phyloP scores from a whole-genome alignment of 257 asterid genomes.

The Galeopsis tetrahit region DNA sequence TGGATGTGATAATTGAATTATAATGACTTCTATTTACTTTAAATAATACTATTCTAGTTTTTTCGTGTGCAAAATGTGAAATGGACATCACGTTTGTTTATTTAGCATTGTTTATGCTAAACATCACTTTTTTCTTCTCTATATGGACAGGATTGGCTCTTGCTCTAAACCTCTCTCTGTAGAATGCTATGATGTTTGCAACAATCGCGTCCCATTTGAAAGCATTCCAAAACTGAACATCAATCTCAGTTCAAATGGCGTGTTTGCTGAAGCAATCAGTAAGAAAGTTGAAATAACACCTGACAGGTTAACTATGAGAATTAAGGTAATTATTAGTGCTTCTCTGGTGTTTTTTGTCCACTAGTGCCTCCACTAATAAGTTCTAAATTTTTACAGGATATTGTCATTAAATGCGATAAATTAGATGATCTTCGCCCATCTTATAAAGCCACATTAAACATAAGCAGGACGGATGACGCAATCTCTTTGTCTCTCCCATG shows the following conservation, averaged over 20 bases:
- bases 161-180: constrained; percentile 40
- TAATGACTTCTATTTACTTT: background rate
- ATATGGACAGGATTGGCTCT: constrained; percentile 56
- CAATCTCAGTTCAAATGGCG: constrained; percentile 34
- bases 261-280: constrained; percentile 33
- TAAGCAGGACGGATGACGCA: constrained; percentile 43
- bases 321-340: constrained; percentile 47
- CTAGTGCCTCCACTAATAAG: constrained; percentile 26
- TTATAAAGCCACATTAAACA: constrained; percentile 46
- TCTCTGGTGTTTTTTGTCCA: constrained; percentile 11
- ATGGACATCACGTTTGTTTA: background rate
- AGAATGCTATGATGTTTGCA: constrained; percentile 55
- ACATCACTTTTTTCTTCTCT: background rate
- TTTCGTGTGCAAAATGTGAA: background rate
- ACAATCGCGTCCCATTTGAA: constrained; percentile 45
- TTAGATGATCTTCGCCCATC: constrained; percentile 58
- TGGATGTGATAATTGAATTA: background rate
- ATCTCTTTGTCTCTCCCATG: constrained; percentile 44
- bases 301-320: constrained; percentile 37
- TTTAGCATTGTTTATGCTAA: background rate
- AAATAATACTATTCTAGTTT: background rate
- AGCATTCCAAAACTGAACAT: constrained; percentile 38
- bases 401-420: constrained; percentile 38
- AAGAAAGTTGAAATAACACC: constrained; percentile 37
- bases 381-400: constrained; percentile 36